These are phyloP conservation scores for Cichorium intybus DNA, from an alignment of 140 eudicot species.

Conservation along the genomic window DNA sequence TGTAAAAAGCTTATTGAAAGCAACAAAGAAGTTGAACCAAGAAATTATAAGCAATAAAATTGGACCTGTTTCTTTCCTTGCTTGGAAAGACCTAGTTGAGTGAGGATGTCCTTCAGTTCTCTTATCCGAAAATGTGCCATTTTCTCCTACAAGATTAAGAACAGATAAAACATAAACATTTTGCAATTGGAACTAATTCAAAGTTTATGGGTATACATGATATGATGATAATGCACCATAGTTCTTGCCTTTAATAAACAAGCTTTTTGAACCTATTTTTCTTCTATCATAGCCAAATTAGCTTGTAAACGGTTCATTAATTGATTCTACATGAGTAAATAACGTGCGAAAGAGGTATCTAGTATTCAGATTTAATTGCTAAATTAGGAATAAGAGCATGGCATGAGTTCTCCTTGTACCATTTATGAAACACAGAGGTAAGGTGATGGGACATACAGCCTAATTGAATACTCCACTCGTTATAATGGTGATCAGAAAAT, in stretches of 20 bases:
- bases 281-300: no score
- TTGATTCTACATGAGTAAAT: no score
- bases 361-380: not conserved
- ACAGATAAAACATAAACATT: conserved; percentile 10
- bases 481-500: conserved; percentile 1
- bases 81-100: conserved; percentile 80
- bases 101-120: conserved; percentile 88
- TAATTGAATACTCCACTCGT: not conserved
- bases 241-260: not conserved
- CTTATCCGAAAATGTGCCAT: conserved; percentile 82
- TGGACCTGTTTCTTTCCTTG: conserved; percentile 98
- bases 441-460: not conserved
- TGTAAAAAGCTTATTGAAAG: not conserved
- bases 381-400: not conserved
- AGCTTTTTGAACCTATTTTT: no score
- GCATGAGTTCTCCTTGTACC: not conserved
- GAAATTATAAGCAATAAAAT: conserved; percentile 15
- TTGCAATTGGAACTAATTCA: conserved; percentile 12
- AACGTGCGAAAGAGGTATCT: no score
- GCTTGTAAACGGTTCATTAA: no score
- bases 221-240: conserved; percentile 3
- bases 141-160: conserved; percentile 55
- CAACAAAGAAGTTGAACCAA: not conserved
- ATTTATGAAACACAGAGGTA: not conserved
- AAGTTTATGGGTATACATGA: not conserved